Base-by-base conservation (phyloP, 306 rosid genomes). In the Clitoria ternatea region DNA sequence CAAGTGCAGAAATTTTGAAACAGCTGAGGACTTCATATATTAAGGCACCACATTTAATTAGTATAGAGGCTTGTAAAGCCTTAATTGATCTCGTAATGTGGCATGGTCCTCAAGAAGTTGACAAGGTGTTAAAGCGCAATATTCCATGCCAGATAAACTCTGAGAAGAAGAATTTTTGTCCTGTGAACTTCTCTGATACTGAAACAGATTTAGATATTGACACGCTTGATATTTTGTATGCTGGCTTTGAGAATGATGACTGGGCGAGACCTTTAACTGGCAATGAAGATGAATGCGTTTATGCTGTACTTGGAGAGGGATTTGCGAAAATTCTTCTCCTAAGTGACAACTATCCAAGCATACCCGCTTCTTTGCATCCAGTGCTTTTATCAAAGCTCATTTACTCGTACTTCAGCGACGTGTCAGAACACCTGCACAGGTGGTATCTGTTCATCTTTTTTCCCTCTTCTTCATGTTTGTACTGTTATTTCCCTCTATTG, bases 251-350 rank as follows among this genome's bases (percentile, higher is more conserved):
- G 52, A 84, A 78, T 22, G 86, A 79, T 67, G 87, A 86, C 43
- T 72, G 89, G 89, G 83, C 65, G 56, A 75, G 48, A 74, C 75
- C 86, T 55, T 55, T 83, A 71, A 83, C 82, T 19, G 74, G 78
- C 79, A 88, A 74, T 62, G 95, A 87, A 62, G 83, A 84, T 67
- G 97, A 89, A 54, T 83, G 91, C 5, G 81, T 91, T 83, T 84
- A 83, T 77, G 86, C 86, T 53, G 79, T 84, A 74, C 89, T 89
- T 19, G 95, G 90, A 50, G 99, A 94, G 79, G 99, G 99, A n/a
- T 91, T 91, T 83, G 92, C 95, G 0, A 94, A 94, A 88, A 72
- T 94, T 83, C 97, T 94, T 87, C 97, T 94, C 48, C 70, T 91
- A 48, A 86, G 97, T 79, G 91, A 80, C 76, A 83, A 81, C 44